Evolutionary conservation across 2,329 filamentous ascomycete genomes (phyloP).

Genomic region (Thielaviopsis populi): DNA sequence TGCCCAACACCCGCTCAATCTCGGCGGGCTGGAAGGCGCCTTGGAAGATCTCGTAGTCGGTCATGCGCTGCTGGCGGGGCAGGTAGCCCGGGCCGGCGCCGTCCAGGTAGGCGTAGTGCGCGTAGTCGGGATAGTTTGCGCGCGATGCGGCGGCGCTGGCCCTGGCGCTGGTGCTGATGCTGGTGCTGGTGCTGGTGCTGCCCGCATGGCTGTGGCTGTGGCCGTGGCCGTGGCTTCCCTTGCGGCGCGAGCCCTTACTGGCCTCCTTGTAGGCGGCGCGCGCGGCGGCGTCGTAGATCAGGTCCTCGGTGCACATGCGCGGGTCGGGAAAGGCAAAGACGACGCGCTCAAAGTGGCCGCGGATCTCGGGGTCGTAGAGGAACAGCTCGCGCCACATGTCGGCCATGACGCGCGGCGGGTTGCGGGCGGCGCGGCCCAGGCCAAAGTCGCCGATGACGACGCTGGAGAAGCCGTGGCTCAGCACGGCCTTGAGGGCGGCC

Average conservation of each 20-base stretch:
- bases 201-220: slow-evolving; percentile 6
- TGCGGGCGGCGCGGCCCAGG: slow-evolving; percentile 46
- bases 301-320: slow-evolving; percentile 35
- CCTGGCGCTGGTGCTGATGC: no score
- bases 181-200: slow-evolving; percentile 15
- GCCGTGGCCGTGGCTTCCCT: slow-evolving; percentile 20
- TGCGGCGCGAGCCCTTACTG: slow-evolving; percentile 24
- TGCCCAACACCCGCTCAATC: slow-evolving; percentile 34
- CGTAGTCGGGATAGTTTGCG: not conserved
- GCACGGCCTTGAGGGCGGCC: slow-evolving; percentile 54
- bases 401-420: slow-evolving; percentile 49
- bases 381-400: slow-evolving; percentile 52
- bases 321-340: slow-evolving; percentile 50
- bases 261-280: slow-evolving; percentile 31
- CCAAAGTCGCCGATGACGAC: slow-evolving; percentile 52
- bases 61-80: slow-evolving; percentile 14
- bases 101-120: slow-evolving; percentile 10
- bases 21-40: slow-evolving; percentile 36
- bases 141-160: slow-evolving; percentile 18
- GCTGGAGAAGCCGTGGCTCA: slow-evolving; percentile 40
- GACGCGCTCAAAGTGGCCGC: slow-evolving; percentile 45
- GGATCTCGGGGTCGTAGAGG: slow-evolving; percentile 45
- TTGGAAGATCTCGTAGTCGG: slow-evolving; percentile 39
- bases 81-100: not conserved
- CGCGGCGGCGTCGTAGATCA: slow-evolving; percentile 32